Base-by-base conservation (phyloP, 345 rosid species). In the Gynandropsis gynandra region DNA sequence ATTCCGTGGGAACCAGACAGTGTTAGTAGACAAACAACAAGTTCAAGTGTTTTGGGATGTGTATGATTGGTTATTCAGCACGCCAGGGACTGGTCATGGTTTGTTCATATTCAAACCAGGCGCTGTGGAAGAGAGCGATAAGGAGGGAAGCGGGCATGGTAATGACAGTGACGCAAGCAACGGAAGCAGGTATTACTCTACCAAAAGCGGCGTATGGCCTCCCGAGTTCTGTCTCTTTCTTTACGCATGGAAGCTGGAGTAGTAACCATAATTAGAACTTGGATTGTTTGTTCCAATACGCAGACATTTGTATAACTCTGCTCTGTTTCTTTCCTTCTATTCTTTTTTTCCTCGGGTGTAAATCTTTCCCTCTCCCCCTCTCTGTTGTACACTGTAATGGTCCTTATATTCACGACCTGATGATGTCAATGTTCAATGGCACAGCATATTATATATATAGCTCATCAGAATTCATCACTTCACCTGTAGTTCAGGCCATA, bases 31-130 rank as follows among this genome's bases (percentile, higher is more conserved):
- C 48, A 79, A 73, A 61, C 85, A 81, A 45, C 83, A 80, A 0
- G 79, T 86, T 35, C 90, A 87, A 47, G 88, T 90, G 40, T 70
- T 75, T 58, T 90, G 98, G 98, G 92, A 90, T 38, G 96, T 90
- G 32, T 89, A 90, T 42, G 98, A 90, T 53, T 90, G 98, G 98
- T 55, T 87, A 60, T 90, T 90, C 29, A 70, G 55, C 16, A 56
- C 58, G 47, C 78, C 87, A 0, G 82, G 87, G 10, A 60, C 78
- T 0, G 89, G 90, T 10, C 83, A 80, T 8, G 95, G 98, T 1
- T 45, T 84, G 72, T 87, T 90, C 66, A 74, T 87, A 53, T 87
- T 90, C 75, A 90, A 84, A 65, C 95, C 96, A 0, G 80, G 80
- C n/a, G 56, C 65, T 18, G 44, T 51, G 0, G 95, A 86, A 52